Evolutionary conservation across 2,329 filamentous ascomycete genomes (phyloP).

Genomic region (Penicillium sclerotigenum): DNA sequence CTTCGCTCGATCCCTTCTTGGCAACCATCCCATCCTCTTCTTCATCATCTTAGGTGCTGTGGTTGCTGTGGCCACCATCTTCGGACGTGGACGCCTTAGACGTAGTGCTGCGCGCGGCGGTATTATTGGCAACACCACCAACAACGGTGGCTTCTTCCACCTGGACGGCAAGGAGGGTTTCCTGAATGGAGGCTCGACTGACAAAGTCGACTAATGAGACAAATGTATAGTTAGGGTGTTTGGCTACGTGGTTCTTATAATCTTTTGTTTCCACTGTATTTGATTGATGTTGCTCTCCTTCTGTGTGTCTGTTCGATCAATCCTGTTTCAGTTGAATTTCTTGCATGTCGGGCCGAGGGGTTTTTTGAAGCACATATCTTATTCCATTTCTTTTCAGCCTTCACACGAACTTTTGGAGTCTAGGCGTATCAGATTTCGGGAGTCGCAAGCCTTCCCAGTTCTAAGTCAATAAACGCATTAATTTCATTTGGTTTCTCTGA

Average conservation of each 20-base stretch:
- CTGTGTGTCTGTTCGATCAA: slow-evolving; percentile 2
- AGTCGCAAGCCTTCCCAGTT: not conserved
- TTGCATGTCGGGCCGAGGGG: slow-evolving; percentile 19
- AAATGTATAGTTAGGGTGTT: slow-evolving; percentile 35
- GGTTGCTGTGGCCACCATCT: slow-evolving; percentile 33
- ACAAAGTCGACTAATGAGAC: slow-evolving; percentile 47
- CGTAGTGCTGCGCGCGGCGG: slow-evolving; percentile 32
- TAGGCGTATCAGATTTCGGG: not conserved
- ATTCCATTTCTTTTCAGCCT: slow-evolving; percentile 9
- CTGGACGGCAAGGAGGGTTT: slow-evolving; percentile 50
- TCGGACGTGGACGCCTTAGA: slow-evolving; percentile 33
- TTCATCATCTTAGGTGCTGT: slow-evolving; percentile 39
- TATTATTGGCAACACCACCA: slow-evolving; percentile 35
- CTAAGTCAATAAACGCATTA: not conserved
- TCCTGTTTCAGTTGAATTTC: slow-evolving; percentile 14
- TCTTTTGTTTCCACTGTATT: slow-evolving; percentile 25
- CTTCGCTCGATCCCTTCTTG: slow-evolving; percentile 42
- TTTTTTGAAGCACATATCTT: slow-evolving; percentile 23
- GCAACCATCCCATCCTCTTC: slow-evolving; percentile 45
- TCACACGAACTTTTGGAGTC: not conserved
- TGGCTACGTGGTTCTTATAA: slow-evolving; percentile 23
- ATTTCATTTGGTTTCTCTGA: not conserved
- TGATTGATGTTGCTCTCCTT: slow-evolving; percentile 21
- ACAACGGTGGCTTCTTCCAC: slow-evolving; percentile 46
- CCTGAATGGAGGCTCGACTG: slow-evolving; percentile 42